Evolutionary conservation across 805 yeast species (phyloP).

Genomic region (Barnettozyma botsteinii): DNA sequence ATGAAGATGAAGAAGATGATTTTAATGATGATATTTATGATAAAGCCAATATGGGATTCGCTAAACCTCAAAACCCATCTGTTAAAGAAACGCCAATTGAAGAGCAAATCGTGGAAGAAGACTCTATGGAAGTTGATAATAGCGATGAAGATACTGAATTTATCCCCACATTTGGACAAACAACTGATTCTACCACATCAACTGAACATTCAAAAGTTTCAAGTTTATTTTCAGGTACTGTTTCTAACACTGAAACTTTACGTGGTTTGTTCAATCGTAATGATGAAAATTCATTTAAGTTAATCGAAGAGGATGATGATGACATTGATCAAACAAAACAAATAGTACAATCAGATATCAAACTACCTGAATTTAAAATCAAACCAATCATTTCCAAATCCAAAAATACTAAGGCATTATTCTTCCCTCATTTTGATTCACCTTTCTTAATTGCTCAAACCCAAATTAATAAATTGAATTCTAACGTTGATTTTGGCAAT

Average conservation of each 20-base stretch:
- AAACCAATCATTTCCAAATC: constrained; percentile 23
- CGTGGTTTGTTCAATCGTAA: constrained; percentile 53
- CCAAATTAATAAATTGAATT: constrained; percentile 54
- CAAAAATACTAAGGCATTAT: constrained; percentile 45
- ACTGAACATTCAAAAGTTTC: constrained; percentile 11
- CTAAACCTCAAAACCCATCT: constrained; percentile 10
- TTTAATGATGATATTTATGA: constrained; percentile 15
- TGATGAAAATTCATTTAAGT: constrained; percentile 35
- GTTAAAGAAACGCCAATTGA: constrained; percentile 17
- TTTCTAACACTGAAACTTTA: constrained; percentile 52
- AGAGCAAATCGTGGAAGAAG: constrained; percentile 21
- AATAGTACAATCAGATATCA: constrained; percentile 22
- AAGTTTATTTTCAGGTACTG: constrained; percentile 23
- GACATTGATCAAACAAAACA: constrained; percentile 38
- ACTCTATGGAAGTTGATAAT: constrained; percentile 21
- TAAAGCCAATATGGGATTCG: constrained; percentile 6
- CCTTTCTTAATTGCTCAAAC: constrained; percentile 86
- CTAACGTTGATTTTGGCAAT: constrained; percentile 30
- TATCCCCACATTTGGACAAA: constrained; percentile 46
- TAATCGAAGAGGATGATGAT: constrained; percentile 38
- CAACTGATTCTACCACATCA: constrained; percentile 6
- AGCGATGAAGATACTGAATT: constrained; percentile 31
- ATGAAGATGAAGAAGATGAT: constrained; percentile 22
- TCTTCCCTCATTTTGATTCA: constrained; percentile 79
- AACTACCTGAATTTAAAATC: constrained; percentile 16